Evolutionary conservation across 306 rosid genomes (phyloP), one percentile per base, ranked within the genome.

Genomic region (Quercus glauca): DNA sequence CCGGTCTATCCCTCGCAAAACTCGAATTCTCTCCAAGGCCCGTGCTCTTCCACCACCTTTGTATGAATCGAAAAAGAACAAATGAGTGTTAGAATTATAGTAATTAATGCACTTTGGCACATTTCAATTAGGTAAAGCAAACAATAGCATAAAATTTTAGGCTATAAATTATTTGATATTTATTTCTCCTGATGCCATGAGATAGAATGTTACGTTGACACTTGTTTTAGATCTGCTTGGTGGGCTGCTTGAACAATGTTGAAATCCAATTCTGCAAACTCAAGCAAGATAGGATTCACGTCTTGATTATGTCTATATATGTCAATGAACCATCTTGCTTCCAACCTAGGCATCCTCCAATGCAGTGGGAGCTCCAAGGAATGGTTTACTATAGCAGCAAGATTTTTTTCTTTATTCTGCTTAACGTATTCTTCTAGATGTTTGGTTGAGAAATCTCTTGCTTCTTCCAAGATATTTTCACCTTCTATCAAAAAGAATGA

Each of bases 281-380:
- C 35, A 56, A 69, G 75, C 14, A 77, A 33, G 55, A 8, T 19
- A 13, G 69, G 69, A 33, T 25, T 77, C 75, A 7, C 10, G 5
- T 77, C 21, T 6, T 37, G 2, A 31, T 6, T 55, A 2, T 31
- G 74, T 11, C 61, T 75, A 1, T 78, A 83, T 4, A 74, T 21
- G 41, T 83, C 75, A 70, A 83, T 70, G 75, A 75, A 83, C 83
- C 86, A 83, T 0, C 63, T 64, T 2, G 72, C 5, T 4, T 83
- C 80, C 20, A 77, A 71, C 45, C 86, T 79, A 18, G 5, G 65
- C 76, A 85, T 73, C 60, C 89, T 73, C 89, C 87, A 83, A 41
- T 78, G 81, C 10, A 83, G 25, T 11, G 87, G 89, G 52, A 86
- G 67, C 78, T 83, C 81, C 31, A 86, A 78, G 59, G 87, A 81